Conservation (phyloP, 768 basidiomycete species). For the Mycena belliarum region DNA sequence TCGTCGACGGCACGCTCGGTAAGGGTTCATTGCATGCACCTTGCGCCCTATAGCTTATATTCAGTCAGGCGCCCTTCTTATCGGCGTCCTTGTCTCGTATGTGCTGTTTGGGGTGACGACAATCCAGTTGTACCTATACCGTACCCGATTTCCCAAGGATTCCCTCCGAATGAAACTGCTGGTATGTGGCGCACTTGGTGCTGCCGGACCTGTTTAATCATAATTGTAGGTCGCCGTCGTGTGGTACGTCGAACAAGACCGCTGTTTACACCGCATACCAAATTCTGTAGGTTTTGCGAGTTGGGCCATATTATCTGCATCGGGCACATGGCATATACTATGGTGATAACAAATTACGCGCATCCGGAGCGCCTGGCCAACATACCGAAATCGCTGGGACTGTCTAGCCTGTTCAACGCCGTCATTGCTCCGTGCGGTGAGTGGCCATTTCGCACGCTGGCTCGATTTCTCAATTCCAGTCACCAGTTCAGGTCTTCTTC, state of each 20-base stretch:
- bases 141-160: constrained; percentile 11
- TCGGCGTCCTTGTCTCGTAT: constrained; percentile 13
- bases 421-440: constrained; percentile 8
- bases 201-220: background rate
- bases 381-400: background rate
- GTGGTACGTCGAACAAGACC: background rate
- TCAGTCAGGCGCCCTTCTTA: constrained; percentile 5
- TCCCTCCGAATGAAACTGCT: constrained; percentile 1
- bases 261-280: too few species aligned
- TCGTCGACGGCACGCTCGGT: background rate
- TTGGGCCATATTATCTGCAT: constrained; percentile 17
- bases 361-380: constrained; percentile 8
- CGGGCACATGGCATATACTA: constrained; percentile 7
- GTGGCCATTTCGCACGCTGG: background rate
- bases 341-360: background rate
- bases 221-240: constrained; percentile 5
- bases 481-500: constrained; percentile 17
- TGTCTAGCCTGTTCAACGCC: constrained; percentile 11
- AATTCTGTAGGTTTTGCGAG: constrained; percentile 18
- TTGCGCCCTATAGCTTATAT: background rate
- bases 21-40: background rate
- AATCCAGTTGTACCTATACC: constrained; percentile 7
- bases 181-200: constrained; percentile 7
- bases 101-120: constrained; percentile 12
- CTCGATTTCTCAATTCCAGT: too few species aligned